phyloP scores from a whole-genome alignment of 2,329 filamentous ascomycete genomes.

The Proliferodiscus dingleyae region DNA sequence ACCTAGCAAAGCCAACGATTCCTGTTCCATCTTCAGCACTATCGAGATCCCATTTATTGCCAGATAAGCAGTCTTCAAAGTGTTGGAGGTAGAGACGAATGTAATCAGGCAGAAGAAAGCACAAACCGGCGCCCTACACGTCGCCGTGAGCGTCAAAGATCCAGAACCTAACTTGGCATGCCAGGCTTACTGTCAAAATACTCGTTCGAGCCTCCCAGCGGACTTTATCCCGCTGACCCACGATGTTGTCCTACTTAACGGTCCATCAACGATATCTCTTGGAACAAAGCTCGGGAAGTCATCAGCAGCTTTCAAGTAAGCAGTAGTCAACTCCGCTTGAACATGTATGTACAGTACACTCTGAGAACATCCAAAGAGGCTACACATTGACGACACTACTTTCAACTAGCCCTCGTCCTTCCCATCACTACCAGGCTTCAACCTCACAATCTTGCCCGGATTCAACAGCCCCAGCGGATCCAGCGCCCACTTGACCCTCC shows the following conservation, averaged over 20 bases:
- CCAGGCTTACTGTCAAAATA: constrained; percentile 25
- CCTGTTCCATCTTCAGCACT: constrained; percentile 31
- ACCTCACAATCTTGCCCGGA: constrained; percentile 39
- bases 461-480: constrained; percentile 87
- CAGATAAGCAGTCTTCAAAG: constrained; percentile 27
- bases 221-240: too few species aligned
- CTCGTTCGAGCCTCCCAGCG: constrained; percentile 33
- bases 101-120: constrained; percentile 34
- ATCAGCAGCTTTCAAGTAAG: too few species aligned
- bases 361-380: too few species aligned
- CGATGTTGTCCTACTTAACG: too few species aligned
- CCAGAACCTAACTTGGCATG: constrained; percentile 33
- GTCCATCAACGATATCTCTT: too few species aligned
- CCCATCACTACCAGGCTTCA: too few species aligned
- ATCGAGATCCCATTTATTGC: constrained; percentile 33
- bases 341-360: too few species aligned
- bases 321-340: too few species aligned
- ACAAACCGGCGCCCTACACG: constrained; percentile 30
- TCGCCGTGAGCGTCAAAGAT: constrained; percentile 35
- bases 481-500: constrained; percentile 68
- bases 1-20: constrained; percentile 28
- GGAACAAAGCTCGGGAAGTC: too few species aligned
- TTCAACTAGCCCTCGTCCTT: too few species aligned
- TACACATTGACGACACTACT: too few species aligned
- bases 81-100: constrained; percentile 33